Evolutionary conservation across 169 alveolate genomes (phyloP), one percentile per base, ranked within the genome.

Genomic region (Toxoplasma gondii): DNA sequence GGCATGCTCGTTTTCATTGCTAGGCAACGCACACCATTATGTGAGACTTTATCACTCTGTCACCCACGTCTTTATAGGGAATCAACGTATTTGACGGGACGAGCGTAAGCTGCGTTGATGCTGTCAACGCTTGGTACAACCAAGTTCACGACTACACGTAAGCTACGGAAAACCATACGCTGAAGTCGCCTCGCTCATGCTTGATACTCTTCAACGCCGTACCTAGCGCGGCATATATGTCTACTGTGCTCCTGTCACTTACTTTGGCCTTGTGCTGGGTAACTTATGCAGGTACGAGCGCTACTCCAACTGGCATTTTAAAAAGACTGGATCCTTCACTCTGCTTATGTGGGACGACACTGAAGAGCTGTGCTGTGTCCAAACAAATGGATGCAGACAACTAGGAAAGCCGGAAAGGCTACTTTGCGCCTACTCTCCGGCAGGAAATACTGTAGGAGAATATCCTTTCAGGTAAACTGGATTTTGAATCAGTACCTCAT

Each of bases 131-230:
- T 17, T 82, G 90, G 90, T 82, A 82, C 90, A 43, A 43, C 36
- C 69, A 82, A 45, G 54, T 82, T 39, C 90, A 82, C 24, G 67
- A 82, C 69, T 82, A 82, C 90, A 82, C 90, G 90, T 82, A 43
- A 82, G 90, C 7, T 19, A 34, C 87, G 45, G 31, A 34, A 78
- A 38, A 34, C 9, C 36, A 24, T 64, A 7, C n/a, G 12, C 78
- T 24, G 78, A 2, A 2, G 78, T 29, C 78, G 29, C 34, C 78
- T 64, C 1, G 78, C 16, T 7, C 78, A 7, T 29, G 34, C 36
- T 2, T 24, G 78, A 10, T 19, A 24, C 34, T 64, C 78, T 19
- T 27, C 44, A n/a, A 74, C 29, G 34, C 84, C 1, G 0, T 74
- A 0, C 27, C 34, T 17, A 74, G 84, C 16, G 5, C 45, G 41